Evolutionary conservation across 768 basidiomycete genomes (phyloP).

Genomic region (Nidularia pulvinata): DNA sequence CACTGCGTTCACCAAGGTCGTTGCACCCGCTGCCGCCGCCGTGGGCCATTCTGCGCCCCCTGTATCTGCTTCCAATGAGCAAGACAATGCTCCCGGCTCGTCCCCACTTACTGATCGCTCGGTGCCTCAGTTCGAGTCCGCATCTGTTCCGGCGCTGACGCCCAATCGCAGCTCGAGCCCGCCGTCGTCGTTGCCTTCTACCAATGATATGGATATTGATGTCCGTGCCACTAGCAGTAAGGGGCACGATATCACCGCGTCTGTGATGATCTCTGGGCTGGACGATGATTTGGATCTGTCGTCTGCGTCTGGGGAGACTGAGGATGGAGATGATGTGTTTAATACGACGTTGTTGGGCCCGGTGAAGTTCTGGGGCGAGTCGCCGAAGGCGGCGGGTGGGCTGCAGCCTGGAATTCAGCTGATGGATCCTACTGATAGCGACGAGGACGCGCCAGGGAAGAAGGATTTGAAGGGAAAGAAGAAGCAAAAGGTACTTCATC

Average conservation of each 20-base stretch:
- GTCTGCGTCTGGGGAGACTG: constrained; percentile 10
- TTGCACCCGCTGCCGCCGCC: background rate
- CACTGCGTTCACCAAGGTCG: constrained; percentile 27
- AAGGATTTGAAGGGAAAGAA: constrained; percentile 22
- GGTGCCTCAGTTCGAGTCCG: constrained; percentile 25
- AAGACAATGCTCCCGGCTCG: constrained; percentile 9
- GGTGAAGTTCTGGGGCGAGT: constrained; percentile 41
- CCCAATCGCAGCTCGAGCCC: constrained; percentile 68
- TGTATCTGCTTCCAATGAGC: background rate
- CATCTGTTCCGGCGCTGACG: constrained; percentile 60
- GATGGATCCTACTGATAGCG: constrained; percentile 21
- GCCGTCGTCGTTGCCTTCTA: constrained; percentile 34
- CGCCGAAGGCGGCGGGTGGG: constrained; percentile 20
- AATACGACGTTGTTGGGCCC: constrained; percentile 34
- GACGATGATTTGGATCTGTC: constrained; percentile 13
- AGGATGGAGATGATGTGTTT: constrained; percentile 30
- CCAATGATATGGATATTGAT: constrained; percentile 34
- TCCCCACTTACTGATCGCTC: constrained; percentile 12
- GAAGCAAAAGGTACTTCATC: constrained; percentile 9
- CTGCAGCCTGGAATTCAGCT: constrained; percentile 41
- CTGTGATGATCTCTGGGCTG: constrained; percentile 1
- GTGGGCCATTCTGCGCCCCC: too few species aligned
- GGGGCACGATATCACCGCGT: background rate
- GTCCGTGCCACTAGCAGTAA: constrained; percentile 7
- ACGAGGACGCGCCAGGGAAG: constrained; percentile 24